Conservation (phyloP, 805 yeast genomes). For the Starmerella vitae region DNA sequence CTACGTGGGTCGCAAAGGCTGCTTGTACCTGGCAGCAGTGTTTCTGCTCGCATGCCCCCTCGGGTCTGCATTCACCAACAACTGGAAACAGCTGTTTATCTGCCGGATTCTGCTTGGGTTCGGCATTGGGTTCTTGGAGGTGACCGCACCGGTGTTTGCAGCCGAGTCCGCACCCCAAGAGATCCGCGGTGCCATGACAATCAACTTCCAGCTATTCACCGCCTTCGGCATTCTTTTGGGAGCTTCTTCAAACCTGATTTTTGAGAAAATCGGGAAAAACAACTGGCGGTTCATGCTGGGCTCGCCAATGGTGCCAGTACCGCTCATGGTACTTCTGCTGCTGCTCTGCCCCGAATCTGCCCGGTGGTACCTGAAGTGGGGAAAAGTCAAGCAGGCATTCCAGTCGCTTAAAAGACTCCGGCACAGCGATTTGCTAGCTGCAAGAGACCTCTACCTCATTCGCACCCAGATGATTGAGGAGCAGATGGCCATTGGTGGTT, state of each 20-base stretch:
- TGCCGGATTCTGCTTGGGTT: constrained; percentile 48
- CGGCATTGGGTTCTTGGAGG: constrained; percentile 54
- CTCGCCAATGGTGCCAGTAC: constrained; percentile 39
- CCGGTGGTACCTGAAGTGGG: constrained; percentile 50
- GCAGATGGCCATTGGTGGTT: constrained; percentile 37
- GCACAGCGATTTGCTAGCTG: constrained; percentile 39
- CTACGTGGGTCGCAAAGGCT: constrained; percentile 43
- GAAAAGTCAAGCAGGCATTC: constrained; percentile 37
- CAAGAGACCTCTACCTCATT: constrained; percentile 51
- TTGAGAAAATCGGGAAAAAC: constrained; percentile 33
- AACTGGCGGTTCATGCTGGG: constrained; percentile 58
- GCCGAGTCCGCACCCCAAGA: constrained; percentile 49
- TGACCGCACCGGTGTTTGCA: constrained; percentile 54
- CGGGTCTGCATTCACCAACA: constrained; percentile 49
- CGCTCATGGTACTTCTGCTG: constrained; percentile 43
- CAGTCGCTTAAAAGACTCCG: constrained; percentile 38
- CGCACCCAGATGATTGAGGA: constrained; percentile 36
- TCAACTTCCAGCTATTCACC: constrained; percentile 66
- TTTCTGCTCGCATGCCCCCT: constrained; percentile 45
- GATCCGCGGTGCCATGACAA: constrained; percentile 51
- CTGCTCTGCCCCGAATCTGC: constrained; percentile 57
- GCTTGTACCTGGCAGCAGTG: constrained; percentile 28
- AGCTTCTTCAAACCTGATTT: constrained; percentile 23
- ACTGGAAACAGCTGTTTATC: constrained; percentile 47
- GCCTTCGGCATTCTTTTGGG: constrained; percentile 63